Evolutionary conservation across 257 asterid species (phyloP).

Genomic region (Salvia miltiorrhiza): DNA sequence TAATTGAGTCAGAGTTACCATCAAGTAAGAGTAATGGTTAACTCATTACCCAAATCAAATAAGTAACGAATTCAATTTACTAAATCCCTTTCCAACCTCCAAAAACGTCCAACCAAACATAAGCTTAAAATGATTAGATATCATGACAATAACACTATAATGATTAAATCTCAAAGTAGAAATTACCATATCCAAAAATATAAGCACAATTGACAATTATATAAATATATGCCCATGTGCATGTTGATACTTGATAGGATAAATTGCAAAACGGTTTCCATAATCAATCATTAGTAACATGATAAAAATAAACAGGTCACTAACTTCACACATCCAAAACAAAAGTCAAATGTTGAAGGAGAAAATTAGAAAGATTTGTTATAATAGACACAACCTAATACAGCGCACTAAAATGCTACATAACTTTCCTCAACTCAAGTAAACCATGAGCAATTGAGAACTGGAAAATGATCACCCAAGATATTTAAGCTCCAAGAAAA

Average conservation of each 20-base stretch:
- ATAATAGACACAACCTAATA: constrained; percentile 1
- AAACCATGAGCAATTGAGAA: constrained; percentile 15
- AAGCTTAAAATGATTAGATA: no score
- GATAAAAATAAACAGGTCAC: constrained; percentile 3
- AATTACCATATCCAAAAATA: no score
- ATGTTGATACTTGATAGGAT: neutral
- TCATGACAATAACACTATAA: no score
- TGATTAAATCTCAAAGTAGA: no score
- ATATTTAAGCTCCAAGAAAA: neutral
- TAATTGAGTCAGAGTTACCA: no score
- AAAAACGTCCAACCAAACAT: no score
- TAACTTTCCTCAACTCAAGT: neutral
- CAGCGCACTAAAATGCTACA: neutral
- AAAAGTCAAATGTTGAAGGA: neutral
- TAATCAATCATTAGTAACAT: neutral
- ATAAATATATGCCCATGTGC: neutral
- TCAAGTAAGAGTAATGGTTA: no score
- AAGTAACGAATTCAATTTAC: no score
- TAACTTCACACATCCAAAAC: neutral
- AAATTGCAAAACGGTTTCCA: neutral
- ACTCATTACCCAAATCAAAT: no score
- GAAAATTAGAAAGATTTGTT: neutral
- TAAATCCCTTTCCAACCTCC: no score
- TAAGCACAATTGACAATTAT: no score
- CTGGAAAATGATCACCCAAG: constrained; percentile 1